Base-by-base conservation (phyloP, 176 grass and related monocot species). In the Chloris gayana region DNA sequence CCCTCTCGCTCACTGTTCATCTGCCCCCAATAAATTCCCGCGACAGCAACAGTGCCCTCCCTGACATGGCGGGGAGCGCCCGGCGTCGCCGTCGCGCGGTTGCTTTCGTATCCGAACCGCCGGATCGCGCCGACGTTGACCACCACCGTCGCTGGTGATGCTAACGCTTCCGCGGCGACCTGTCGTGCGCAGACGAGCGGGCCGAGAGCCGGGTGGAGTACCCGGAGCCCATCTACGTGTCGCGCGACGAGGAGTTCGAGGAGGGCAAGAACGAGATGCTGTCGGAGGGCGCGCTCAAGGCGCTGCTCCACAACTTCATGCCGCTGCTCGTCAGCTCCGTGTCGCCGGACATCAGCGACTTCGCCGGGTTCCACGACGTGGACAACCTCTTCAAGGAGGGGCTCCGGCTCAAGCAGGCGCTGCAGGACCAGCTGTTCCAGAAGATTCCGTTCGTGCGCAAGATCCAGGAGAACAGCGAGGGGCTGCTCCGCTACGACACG, bases 321-420 rank as follows among this genome's bases (percentile, higher is more conserved):
- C 96, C 96, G 24, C 82, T 88, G 18, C 65, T 99, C 4, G 85
- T 99, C 17, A 79, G 75, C 45, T 91, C 90, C 14, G 64, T 95
- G 6, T 89, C 82, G 31, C 86, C 92, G 3, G 82, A 89, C 78
- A 93, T 39, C 80, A 71, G 79, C 4, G 93, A 99, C 84, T 99
- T 99, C 86, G 84, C 69, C 57, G 96, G 82, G 7, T 99, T 99
- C 86, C 96, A 99, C 42, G 96, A 99, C 65, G 75, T 99, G 2
- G 92, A 99, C 88, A 99, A 99, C 88, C 92, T 99, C 84, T 99
- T 95, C 90, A 99, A 99, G 82, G 93, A 93, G 38, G 96, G 96
- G 0, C 84, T 99, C n/a, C 90, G 90, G 1, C 78, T 93, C 9
- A 99, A 95, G 90, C 93, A 99, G 83, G 79, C 85, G 2, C 71